Evolutionary conservation across 2,329 filamentous ascomycete species (phyloP).

Genomic region (Fusarium avenaceum): DNA sequence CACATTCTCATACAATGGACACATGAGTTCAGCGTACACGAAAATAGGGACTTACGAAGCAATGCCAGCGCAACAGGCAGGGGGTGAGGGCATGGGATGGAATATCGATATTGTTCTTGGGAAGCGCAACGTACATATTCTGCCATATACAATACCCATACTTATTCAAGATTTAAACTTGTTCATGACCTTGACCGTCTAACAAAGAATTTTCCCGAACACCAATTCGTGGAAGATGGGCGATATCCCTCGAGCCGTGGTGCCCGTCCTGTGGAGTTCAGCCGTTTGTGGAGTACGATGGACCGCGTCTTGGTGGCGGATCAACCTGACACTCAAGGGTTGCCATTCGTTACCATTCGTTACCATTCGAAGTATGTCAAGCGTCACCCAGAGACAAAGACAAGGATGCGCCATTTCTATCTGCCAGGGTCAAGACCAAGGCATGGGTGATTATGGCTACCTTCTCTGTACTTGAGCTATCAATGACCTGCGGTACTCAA

Average conservation of each 20-base stretch:
- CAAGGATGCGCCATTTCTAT: constrained; percentile 11
- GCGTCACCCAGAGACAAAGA: constrained; percentile 9
- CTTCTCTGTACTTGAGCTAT: background rate
- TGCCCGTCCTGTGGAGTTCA: background rate
- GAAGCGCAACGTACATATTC: constrained; percentile 34
- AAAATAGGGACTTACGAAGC: constrained; percentile 38
- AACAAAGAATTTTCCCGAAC: background rate
- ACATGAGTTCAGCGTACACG: constrained; percentile 33
- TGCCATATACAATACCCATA: constrained; percentile 44
- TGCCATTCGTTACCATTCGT: constrained; percentile 29
- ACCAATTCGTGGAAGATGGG: background rate
- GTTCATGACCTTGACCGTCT: background rate
- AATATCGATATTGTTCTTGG: constrained; percentile 24
- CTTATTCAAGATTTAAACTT: constrained; percentile 33
- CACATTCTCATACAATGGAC: constrained; percentile 18
- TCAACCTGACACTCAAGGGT: constrained; percentile 28
- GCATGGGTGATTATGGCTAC: background rate
- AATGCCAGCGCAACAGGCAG: constrained; percentile 34
- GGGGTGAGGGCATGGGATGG: constrained; percentile 10
- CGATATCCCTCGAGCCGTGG: background rate
- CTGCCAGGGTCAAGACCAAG: background rate
- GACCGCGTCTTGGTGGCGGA: constrained; percentile 11
- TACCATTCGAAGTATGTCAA: constrained; percentile 6
- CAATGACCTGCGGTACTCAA: constrained; percentile 6
- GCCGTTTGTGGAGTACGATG: constrained; percentile 8